These are phyloP conservation scores for Trypanosoma caninum DNA, from an alignment of 208 protist genomes.

Conservation along the genomic window DNA sequence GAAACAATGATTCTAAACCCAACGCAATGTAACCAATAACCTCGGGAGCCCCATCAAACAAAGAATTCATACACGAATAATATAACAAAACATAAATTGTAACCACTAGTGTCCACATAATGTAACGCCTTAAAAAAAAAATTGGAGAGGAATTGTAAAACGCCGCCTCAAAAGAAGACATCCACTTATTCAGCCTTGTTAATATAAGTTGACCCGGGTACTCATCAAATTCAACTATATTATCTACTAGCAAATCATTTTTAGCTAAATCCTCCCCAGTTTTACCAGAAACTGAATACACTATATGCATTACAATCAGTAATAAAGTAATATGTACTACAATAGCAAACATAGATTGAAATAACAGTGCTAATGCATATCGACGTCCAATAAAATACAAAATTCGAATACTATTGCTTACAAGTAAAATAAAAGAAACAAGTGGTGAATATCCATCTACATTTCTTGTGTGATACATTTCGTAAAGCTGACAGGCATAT, in stretches of 20 bases:
- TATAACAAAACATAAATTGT: slow-evolving; percentile 33
- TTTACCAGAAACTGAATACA: not conserved
- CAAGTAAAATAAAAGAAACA: slow-evolving; percentile 71
- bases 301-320: slow-evolving; percentile 34
- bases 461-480: slow-evolving; percentile 36
- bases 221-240: not conserved
- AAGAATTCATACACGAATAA: slow-evolving; percentile 16
- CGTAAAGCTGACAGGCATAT: slow-evolving; percentile 54
- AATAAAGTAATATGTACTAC: slow-evolving; percentile 53
- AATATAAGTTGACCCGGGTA: not conserved
- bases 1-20: slow-evolving; percentile 57
- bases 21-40: slow-evolving; percentile 70
- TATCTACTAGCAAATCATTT: not conserved
- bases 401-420: slow-evolving; percentile 75
- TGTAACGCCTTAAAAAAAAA: slow-evolving; percentile 27
- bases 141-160: slow-evolving; percentile 29
- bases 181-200: not conserved
- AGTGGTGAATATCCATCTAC: slow-evolving; percentile 59
- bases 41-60: slow-evolving; percentile 3
- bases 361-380: slow-evolving; percentile 58
- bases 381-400: slow-evolving; percentile 65
- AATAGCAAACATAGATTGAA: slow-evolving; percentile 55
- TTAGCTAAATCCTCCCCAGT: not conserved
- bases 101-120: slow-evolving; percentile 4
- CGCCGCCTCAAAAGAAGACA: slow-evolving; percentile 19